These are phyloP conservation scores for Codiaeum variegatum DNA, from an alignment of 441 rosid species.

Conservation along the genomic window DNA sequence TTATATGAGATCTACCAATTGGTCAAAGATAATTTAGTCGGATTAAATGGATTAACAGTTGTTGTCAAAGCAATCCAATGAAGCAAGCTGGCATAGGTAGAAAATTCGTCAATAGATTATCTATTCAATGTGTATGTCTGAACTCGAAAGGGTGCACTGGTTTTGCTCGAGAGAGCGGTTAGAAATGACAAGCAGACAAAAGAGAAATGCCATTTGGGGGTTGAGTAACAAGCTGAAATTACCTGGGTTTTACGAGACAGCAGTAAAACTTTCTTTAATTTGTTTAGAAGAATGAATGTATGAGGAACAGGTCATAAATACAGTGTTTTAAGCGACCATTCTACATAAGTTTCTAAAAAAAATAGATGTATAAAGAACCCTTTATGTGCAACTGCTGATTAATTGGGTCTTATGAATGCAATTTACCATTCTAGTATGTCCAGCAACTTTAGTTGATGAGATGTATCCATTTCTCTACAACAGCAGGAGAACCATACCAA, in stretches of 20 bases:
- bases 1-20: too few relatives aligned
- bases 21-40: too few relatives aligned
- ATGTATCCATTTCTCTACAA: slow-evolving; percentile 69
- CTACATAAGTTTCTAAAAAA: too few relatives aligned
- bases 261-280: neutral
- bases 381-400: neutral
- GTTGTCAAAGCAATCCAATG: too few relatives aligned
- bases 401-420: neutral
- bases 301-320: too few relatives aligned
- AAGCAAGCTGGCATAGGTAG: too few relatives aligned
- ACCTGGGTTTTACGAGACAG: neutral
- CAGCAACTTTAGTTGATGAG: slow-evolving; percentile 38
- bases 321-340: too few relatives aligned
- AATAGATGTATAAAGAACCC: neutral
- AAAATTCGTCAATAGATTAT: too few relatives aligned
- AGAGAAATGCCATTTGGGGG: neutral
- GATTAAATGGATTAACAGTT: too few relatives aligned
- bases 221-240: neutral
- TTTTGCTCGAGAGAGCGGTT: neutral
- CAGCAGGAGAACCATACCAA: slow-evolving; percentile 84
- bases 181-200: neutral
- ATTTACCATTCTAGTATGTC: neutral
- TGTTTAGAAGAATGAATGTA: neutral
- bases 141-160: too few relatives aligned
- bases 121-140: too few relatives aligned